Conservation (phyloP, 805 yeast species). For the Saccharomycopsis sp. region DNA sequence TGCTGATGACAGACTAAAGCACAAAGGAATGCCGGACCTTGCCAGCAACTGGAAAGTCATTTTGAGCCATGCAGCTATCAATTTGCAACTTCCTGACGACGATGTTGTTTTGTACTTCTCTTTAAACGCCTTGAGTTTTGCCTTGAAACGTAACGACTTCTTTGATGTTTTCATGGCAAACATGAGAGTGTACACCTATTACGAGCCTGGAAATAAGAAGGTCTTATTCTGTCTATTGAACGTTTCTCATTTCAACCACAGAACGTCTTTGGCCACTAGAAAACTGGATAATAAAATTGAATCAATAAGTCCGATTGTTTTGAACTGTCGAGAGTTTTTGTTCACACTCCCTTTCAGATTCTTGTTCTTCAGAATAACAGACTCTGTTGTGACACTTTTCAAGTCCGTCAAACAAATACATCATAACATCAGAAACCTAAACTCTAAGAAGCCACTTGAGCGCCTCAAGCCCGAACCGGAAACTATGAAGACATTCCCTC, state of each 20-base stretch:
- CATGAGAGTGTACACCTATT: slow-evolving; percentile 7
- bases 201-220: background rate
- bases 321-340: slow-evolving; percentile 9
- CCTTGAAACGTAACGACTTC: background rate
- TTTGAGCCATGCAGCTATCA: background rate
- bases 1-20: no score
- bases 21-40: no score
- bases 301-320: background rate
- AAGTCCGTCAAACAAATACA: slow-evolving; percentile 42
- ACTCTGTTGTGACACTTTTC: slow-evolving; percentile 41
- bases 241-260: background rate
- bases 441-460: slow-evolving; percentile 23
- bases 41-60: background rate
- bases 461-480: slow-evolving; percentile 24
- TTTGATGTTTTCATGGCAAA: background rate
- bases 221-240: slow-evolving; percentile 8
- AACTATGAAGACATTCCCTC: slow-evolving; percentile 33
- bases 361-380: slow-evolving; percentile 41
- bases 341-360: slow-evolving; percentile 18
- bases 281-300: background rate
- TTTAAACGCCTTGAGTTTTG: background rate
- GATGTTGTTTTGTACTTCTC: slow-evolving; percentile 1
- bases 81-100: slow-evolving; percentile 1
- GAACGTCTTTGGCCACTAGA: background rate
- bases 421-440: slow-evolving; percentile 36